Evolutionary conservation across 2,329 filamentous ascomycete genomes (phyloP), one percentile per base, ranked within the genome.

Genomic region (Penicillium digitatum): DNA sequence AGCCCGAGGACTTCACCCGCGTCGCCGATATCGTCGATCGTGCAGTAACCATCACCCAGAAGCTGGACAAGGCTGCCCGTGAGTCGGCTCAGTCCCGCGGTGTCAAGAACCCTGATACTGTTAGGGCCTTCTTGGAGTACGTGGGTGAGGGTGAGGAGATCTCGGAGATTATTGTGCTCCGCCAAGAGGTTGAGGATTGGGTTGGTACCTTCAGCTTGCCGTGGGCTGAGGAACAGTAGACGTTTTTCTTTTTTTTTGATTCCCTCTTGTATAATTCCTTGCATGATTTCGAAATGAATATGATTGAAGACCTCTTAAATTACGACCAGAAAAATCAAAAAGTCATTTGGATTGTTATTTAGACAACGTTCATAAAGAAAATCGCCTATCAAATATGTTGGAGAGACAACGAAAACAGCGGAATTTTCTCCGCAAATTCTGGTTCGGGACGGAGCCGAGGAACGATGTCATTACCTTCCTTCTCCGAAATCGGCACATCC

Each of bases 81-180:
- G 87, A 92, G 82, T 87, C 93, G 70, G 83, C 95, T 59, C 90
- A 97, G 79, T 82, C 76, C 56, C 81, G 82, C 61, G 85, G 96
- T 29, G 91, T 90, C 71, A 96, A 96, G 86, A 90, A 94, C 78
- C 90, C 90, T 65, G 96, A 95, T 83, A 96, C 93, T 82, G 87
- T 95, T 74, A 97, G 97, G 86, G 94, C 96, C 78, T 97, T 97
- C 86, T 89, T 91, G 80, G 86, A 86, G 69, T 93, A 90, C 81
- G 87, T 96, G 52, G 85, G 89, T 48, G 74, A 89, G 85, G 79
- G 82, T 62, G 92, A 93, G 65, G 84, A 89, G 72, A 82, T 95
- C 54, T 78, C 85, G 48, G 89, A 93, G 79, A 93, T 99, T 79
- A 87, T 89, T 71, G 83, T 83, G 65, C 81, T 96, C 72, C 88